Evolutionary conservation across 768 basidiomycete genomes (phyloP).

Genomic region (Termitomyces sp.): DNA sequence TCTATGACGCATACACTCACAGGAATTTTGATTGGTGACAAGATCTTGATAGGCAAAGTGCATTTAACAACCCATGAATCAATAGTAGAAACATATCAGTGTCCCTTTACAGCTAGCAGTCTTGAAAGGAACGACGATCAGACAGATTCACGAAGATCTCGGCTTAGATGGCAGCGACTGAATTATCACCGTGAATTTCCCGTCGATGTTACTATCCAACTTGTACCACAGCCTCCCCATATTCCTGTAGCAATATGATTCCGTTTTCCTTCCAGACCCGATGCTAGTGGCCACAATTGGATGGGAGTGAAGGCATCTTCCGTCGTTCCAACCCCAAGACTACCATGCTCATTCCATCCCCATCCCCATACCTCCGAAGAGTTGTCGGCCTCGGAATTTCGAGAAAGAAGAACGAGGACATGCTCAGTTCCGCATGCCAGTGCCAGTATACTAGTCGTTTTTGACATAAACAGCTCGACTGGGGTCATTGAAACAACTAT

Average conservation of each 20-base stretch:
- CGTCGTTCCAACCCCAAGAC: slow-evolving; percentile 65
- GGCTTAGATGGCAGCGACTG: slow-evolving; percentile 57
- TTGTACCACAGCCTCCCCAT: slow-evolving; percentile 43
- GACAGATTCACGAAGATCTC: slow-evolving; percentile 69
- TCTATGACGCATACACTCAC: slow-evolving; percentile 1
- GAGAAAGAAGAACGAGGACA: slow-evolving; percentile 41
- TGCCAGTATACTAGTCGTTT: slow-evolving; percentile 12
- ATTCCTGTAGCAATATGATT: slow-evolving; percentile 17
- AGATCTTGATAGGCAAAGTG: slow-evolving; percentile 81
- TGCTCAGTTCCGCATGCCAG: slow-evolving; percentile 86
- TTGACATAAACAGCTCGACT: slow-evolving; percentile 24
- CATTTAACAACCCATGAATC: slow-evolving; percentile 4
- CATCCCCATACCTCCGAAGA: slow-evolving; percentile 65
- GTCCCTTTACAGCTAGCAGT: slow-evolving; percentile 53
- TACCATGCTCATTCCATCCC: slow-evolving; percentile 99
- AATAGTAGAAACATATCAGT: background rate
- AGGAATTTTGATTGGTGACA: background rate
- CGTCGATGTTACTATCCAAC: slow-evolving; percentile 31
- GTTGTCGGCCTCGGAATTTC: background rate
- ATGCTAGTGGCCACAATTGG: slow-evolving; percentile 44
- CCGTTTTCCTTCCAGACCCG: background rate
- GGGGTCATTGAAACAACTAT: slow-evolving; percentile 14
- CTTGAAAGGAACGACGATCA: slow-evolving; percentile 61
- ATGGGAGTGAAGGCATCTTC: slow-evolving; percentile 45
- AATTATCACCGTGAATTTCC: slow-evolving; percentile 1